Percentiles rank a stretch among this genome's conserved stretches.
phyloP scores from a whole-genome alignment of 2,329 filamentous ascomycete species.

The Pyricularia pennisetigena region DNA sequence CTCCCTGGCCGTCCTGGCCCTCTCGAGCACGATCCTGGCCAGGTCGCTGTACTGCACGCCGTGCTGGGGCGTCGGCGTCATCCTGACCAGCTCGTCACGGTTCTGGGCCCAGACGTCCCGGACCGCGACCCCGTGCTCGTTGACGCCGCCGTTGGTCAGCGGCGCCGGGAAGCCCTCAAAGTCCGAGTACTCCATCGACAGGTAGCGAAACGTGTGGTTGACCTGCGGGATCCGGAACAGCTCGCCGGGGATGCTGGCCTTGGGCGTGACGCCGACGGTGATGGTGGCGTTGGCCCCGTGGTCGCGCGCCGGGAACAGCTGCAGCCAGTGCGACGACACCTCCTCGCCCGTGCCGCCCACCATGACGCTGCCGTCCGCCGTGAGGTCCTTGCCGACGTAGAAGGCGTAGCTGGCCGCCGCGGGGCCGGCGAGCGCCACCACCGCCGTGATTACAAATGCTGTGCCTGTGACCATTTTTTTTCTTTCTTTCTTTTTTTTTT shows the following conservation, averaged over 20 bases:
- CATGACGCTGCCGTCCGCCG: conserved; percentile 3
- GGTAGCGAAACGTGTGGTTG: conserved; percentile 1
- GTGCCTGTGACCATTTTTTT: background rate
- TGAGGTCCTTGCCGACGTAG: background rate
- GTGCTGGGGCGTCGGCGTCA: background rate
- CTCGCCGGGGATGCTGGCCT: background rate
- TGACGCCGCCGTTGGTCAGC: conserved; percentile 3
- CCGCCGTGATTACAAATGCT: background rate
- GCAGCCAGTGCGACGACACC: conserved; percentile 4
- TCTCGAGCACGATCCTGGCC: conserved; percentile 2
- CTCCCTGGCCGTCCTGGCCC: background rate
- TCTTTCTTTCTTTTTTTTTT: no score
- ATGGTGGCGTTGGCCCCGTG: background rate
- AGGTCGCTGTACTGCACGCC: conserved; percentile 3
- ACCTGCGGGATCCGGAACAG: conserved; percentile 1
- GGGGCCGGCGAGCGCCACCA: background rate
- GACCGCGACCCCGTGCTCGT: conserved; percentile 3
- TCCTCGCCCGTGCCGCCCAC: conserved; percentile 1
- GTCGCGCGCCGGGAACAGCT: conserved; percentile 3
- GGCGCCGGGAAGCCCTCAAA: conserved; percentile 4
- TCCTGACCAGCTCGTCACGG: background rate
- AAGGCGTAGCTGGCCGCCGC: conserved; percentile 2
- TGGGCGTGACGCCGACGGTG: background rate
- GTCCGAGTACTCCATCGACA: conserved; percentile 5
- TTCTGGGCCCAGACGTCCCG: conserved; percentile 3